Evolutionary conservation across 106 monocot genomes (phyloP), one percentile per base, ranked within the genome.

Genomic region (Chionographis japonica): DNA sequence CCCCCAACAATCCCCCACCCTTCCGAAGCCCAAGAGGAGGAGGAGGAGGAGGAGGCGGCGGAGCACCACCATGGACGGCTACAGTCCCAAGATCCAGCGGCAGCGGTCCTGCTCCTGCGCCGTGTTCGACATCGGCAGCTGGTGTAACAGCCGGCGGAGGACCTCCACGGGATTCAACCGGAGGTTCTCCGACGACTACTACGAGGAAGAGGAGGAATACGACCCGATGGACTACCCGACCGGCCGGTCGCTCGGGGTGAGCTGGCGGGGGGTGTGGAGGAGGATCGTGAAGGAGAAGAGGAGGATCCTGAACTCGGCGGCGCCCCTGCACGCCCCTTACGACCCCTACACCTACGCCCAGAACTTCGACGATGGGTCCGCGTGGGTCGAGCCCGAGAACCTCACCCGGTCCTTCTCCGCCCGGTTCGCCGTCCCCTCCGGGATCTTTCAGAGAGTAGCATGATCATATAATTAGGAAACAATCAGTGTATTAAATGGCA

Each of bases 281-380:
- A 84, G 64, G 71, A 81, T 91, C 11, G 17, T 77, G 56, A 76
- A 69, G 63, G 83, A 73, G 68, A 86, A 79, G 78, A 70, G 65
- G 40, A 78, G 71, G 67, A 68, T 76, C 10, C 57, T 62, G 39
- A 55, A 40, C 9, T 8, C 40, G 50, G 40, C 70, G 4, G 52
- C 62, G 18, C 40, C 36, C 2, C 35, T 37, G 10, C 71, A 40
- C 17, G 70, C 53, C 20, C 66, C 71, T 3, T 91, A 91, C 56
- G 87, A 91, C 62, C 50, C 73, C 0, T 66, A 68, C 40, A 79
- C 80, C 0, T 91, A 91, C 42, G 81, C 84, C 2, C 87, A 84
- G 72, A 91, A 91, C 59, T 91, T 91, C 67, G 91, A 91, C 50
- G 87, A 91, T 0, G 87, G 91, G 17, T 53, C 77, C 35, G 73